phyloP scores from a whole-genome alignment of 495 filamentous ascomycete genomes.

The Pyronema domesticum region DNA sequence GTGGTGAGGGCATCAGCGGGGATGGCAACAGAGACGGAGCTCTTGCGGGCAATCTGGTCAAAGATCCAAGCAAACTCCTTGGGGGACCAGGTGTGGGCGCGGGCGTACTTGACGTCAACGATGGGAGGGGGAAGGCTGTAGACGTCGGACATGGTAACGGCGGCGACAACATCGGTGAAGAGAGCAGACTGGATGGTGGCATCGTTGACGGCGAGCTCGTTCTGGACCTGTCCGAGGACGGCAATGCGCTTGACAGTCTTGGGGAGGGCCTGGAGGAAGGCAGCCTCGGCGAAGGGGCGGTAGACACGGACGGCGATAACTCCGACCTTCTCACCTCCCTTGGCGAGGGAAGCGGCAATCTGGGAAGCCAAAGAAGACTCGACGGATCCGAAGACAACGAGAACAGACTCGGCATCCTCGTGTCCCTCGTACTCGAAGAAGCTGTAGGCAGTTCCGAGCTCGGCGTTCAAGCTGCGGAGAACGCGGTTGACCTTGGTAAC shows the following conservation, averaged over 20 bases:
- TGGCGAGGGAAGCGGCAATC: slow-evolving; percentile 53
- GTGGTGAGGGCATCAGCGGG: slow-evolving; percentile 24
- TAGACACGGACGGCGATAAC: slow-evolving; percentile 84
- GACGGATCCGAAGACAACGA: slow-evolving; percentile 81
- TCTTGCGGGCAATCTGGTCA: slow-evolving; percentile 33
- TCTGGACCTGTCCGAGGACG: slow-evolving; percentile 32
- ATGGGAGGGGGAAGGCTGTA: slow-evolving; percentile 42
- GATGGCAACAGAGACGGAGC: slow-evolving; percentile 20
- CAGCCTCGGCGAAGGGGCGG: slow-evolving; percentile 83
- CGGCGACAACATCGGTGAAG: slow-evolving; percentile 73
- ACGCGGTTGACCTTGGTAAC: slow-evolving; percentile 60
- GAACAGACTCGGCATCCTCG: slow-evolving; percentile 49
- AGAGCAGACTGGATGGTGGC: slow-evolving; percentile 58
- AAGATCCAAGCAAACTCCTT: slow-evolving; percentile 50
- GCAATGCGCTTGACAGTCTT: slow-evolving; percentile 53
- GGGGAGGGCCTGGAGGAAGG: slow-evolving; percentile 68
- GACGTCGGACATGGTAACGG: slow-evolving; percentile 57
- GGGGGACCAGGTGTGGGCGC: slow-evolving; percentile 66
- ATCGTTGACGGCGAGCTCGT: slow-evolving; percentile 43
- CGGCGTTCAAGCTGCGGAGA: slow-evolving; percentile 67
- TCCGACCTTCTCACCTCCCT: slow-evolving; percentile 57
- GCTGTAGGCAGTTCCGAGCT: slow-evolving; percentile 81
- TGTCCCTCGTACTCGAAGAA: slow-evolving; percentile 94
- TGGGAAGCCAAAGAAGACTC: slow-evolving; percentile 75
- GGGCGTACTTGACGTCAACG: slow-evolving; percentile 74